Base-by-base conservation (phyloP, 1,139 yeast genomes). In the Candida pseudoviswanathii region DNA sequence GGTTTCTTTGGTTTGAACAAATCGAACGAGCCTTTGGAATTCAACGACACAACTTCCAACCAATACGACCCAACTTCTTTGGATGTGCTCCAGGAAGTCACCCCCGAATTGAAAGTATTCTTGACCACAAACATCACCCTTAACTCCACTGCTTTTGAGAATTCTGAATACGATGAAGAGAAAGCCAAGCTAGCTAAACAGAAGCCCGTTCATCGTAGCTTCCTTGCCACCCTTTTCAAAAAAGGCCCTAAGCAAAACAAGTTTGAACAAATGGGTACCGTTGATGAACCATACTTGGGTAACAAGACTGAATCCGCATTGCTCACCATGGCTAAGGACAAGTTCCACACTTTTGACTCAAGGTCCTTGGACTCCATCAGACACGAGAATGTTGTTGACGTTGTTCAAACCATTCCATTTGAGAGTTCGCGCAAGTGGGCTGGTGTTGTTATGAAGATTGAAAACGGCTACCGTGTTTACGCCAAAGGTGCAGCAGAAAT, bases 401-500 rank as follows among this genome's bases (percentile, higher is more conserved):
- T 87, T 36, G 87, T 78, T 4, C 96, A 90, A 66, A 71, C 83
- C 5, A 83, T 92, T 51, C 97, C 99, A 0, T 94, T 94, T 65
- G 98, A 94, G 71, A 89, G 97, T 55, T 80, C 90, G 4, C 80
- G 96, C 61, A 94, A 94, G 73, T 94, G 96, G 91, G 89, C 96
- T 62, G 96, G 96, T 47, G 70, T 91, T 11, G 86, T 91, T 3
- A 77, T 85, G 51, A 75, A 76, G 53, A 67, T 65, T 38, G 73
- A 67, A 4, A 65, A 73, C 36, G 81, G 80, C 2, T 86, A 68
- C 66, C 78, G 95, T 52, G 71, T 91, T 48, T 85, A 81, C 54
- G 75, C 89, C 53, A 94, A 94, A 71, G 99, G 99, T 54, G 99
- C 99, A 1, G 94, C 97, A 0, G 99, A 94, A 69, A 82, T 92